Conservation (phyloP, 23 red algal species). For the Gracilaria gracilis region DNA sequence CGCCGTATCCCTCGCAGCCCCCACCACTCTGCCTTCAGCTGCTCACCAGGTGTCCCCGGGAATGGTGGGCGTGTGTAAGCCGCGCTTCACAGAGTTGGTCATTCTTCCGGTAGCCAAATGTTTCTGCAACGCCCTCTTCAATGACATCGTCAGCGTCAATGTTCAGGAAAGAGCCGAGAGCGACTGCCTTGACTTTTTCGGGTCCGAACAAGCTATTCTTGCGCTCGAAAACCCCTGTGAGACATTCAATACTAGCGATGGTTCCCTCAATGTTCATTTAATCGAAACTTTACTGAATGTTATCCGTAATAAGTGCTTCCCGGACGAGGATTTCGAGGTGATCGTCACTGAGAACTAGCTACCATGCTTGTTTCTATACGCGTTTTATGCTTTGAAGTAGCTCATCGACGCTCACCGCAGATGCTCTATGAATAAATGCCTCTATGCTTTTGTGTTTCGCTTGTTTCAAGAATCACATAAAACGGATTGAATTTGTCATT, state of each 20-base stretch:
- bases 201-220: neutral
- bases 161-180: neutral
- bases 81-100: neutral
- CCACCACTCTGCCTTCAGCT: neutral
- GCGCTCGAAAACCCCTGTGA: slow-evolving; percentile 2
- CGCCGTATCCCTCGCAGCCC: neutral
- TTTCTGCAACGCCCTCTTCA: slow-evolving; percentile 22
- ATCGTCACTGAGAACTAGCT: slow-evolving; percentile 20
- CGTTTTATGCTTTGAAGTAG: too few species aligned
- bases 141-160: slow-evolving; percentile 1
- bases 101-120: neutral
- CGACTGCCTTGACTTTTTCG: neutral
- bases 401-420: too few species aligned
- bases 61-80: neutral
- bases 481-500: too few species aligned
- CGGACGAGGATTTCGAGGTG: slow-evolving; percentile 2
- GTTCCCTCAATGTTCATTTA: neutral
- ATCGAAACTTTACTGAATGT: neutral
- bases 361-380: neutral
- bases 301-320: slow-evolving; percentile 8
- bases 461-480: too few species aligned
- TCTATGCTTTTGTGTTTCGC: too few species aligned
- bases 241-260: neutral
- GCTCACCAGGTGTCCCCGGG: neutral
- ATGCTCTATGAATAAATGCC: too few species aligned